phyloP scores from a whole-genome alignment of 176 grass and related monocot genomes.

The Cenchrus fungigraminus region DNA sequence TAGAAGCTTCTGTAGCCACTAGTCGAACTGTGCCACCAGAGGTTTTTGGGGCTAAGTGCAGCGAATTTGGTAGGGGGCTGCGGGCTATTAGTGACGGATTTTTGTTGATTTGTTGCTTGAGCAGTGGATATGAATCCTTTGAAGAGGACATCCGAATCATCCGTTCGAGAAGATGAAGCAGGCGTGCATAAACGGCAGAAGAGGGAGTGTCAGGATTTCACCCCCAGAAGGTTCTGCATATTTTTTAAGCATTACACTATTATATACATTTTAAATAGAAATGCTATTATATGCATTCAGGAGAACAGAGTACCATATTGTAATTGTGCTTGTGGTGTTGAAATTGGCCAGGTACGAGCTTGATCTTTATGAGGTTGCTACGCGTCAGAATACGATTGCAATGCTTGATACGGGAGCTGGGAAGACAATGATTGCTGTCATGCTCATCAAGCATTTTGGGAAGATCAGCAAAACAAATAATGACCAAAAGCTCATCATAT shows the following conservation, averaged over 20 bases:
- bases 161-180: slow-evolving; percentile 24
- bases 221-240: slow-evolving; percentile 46
- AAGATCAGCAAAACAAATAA: slow-evolving; percentile 46
- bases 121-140: slow-evolving; percentile 40
- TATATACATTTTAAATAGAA: neutral
- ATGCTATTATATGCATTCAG: neutral
- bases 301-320: neutral
- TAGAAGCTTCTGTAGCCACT: slow-evolving; percentile 5
- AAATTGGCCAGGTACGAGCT: slow-evolving; percentile 68
- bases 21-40: neutral
- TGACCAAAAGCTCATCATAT: slow-evolving; percentile 61
- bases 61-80: neutral
- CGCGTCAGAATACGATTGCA: slow-evolving; percentile 69
- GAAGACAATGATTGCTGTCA: slow-evolving; percentile 91
- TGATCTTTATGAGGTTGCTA: slow-evolving; percentile 77
- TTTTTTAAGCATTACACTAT: neutral
- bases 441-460: slow-evolving; percentile 77
- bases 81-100: neutral
- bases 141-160: slow-evolving; percentile 41
- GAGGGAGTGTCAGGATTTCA: slow-evolving; percentile 33
- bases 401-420: slow-evolving; percentile 84
- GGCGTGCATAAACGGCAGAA: slow-evolving; percentile 31
- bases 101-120: slow-evolving; percentile 10
- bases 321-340: slow-evolving; percentile 10
- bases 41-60: neutral